Percentiles rank a stretch among this genome's conserved stretches.
phyloP scores from a whole-genome alignment of 2,329 filamentous ascomycete genomes.

The Scopulariopsis brevicaulis region DNA sequence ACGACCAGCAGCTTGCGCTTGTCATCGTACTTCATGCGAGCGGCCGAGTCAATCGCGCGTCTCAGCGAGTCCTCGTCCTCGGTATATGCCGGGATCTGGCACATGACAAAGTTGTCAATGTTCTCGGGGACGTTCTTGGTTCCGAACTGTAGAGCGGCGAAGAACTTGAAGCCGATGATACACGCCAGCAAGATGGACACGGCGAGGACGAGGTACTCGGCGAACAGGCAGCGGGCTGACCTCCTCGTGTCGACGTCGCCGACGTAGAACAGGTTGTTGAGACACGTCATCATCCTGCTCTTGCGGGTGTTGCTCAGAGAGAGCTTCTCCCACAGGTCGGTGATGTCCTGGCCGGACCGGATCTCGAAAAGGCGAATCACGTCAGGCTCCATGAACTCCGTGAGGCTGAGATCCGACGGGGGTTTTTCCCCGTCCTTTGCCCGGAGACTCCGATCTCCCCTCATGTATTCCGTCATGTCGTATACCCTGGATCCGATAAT shows the following conservation, averaged over 20 bases:
- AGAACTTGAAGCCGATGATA: conserved; percentile 91
- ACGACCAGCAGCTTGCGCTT: conserved; percentile 93
- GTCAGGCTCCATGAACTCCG: conserved; percentile 69
- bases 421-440: conserved; percentile 40
- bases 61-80: conserved; percentile 96
- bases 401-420: conserved; percentile 34
- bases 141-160: conserved; percentile 89
- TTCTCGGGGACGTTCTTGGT: conserved; percentile 88
- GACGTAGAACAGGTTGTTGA: conserved; percentile 92
- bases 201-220: conserved; percentile 78
- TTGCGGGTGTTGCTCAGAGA: conserved; percentile 44
- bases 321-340: conserved; percentile 70
- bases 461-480: conserved; percentile 75
- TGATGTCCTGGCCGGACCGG: conserved; percentile 67
- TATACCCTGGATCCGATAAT: conserved; percentile 75
- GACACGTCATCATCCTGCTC: conserved; percentile 63
- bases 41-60: conserved; percentile 91
- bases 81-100: conserved; percentile 93
- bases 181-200: conserved; percentile 70
- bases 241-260: conserved; percentile 86
- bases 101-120: conserved; percentile 96
- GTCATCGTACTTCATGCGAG: conserved; percentile 93
- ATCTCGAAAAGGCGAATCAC: conserved; percentile 70
- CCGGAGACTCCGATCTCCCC: conserved; percentile 58
- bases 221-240: conserved; percentile 74